A percentile compares a stretch with the other conserved stretches of the same genome.
Evolutionary conservation across 2,329 filamentous ascomycete genomes (phyloP).

Genomic region (Nectriaceae sp.): DNA sequence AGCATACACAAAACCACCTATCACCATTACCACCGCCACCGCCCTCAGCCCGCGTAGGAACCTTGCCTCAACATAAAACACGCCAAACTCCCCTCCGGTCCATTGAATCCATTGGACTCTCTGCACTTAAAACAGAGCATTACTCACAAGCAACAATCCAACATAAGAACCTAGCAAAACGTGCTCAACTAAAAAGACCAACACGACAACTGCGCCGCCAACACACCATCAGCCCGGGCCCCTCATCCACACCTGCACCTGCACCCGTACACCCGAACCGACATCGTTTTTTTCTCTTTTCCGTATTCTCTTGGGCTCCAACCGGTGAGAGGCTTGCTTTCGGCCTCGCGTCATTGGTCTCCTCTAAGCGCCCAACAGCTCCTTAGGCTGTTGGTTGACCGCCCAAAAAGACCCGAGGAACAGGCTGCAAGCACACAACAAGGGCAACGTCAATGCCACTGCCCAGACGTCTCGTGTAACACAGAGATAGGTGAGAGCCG

Average conservation of each 20-base stretch:
- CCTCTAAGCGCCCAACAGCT: constrained; percentile 15
- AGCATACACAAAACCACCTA: too few relatives aligned
- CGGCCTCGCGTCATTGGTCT: constrained; percentile 13
- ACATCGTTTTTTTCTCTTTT: neutral
- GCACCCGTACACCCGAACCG: neutral
- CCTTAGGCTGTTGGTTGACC: constrained; percentile 17
- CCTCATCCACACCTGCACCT: neutral
- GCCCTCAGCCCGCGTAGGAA: too few relatives aligned
- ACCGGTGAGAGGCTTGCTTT: neutral
- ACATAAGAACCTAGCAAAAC: too few relatives aligned
- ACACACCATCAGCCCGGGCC: neutral
- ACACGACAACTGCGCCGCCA: neutral
- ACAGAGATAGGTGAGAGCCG: neutral
- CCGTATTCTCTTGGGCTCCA: neutral
- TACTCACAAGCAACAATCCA: too few relatives aligned
- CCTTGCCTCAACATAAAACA: too few relatives aligned
- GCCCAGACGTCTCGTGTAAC: neutral
- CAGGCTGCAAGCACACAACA: constrained; percentile 17
- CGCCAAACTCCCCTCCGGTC: neutral
- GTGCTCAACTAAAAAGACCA: too few relatives aligned
- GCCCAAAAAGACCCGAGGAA: constrained; percentile 18
- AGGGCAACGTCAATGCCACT: constrained; percentile 21
- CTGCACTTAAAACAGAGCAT: neutral
- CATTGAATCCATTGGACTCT: too few relatives aligned
- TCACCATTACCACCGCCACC: too few relatives aligned